Percentiles rank a stretch among this genome's conserved stretches.
Evolutionary conservation across 768 basidiomycete genomes (phyloP).

Genomic region (Rhodotorula sphaerocarpa): DNA sequence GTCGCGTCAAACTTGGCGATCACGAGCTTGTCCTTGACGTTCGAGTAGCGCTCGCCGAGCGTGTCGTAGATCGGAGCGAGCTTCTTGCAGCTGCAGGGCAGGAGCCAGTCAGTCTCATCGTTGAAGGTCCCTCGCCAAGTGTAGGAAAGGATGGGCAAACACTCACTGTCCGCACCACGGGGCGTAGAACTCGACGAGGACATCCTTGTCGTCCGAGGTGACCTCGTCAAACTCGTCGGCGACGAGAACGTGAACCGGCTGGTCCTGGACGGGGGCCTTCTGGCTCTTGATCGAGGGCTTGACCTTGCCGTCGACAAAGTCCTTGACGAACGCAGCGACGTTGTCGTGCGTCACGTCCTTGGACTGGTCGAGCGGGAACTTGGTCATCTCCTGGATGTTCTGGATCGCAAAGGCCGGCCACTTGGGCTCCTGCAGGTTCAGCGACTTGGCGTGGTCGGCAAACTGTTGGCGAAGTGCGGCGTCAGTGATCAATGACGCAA

Average conservation of each 20-base stretch:
- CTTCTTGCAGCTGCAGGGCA: constrained; percentile 71
- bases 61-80: constrained; percentile 89
- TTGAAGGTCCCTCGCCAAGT: neutral
- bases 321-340: constrained; percentile 55
- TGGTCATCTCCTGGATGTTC: constrained; percentile 70
- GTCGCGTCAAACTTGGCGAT: constrained; percentile 88
- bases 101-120: neutral
- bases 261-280: constrained; percentile 77
- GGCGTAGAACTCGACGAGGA: constrained; percentile 95
- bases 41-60: constrained; percentile 73
- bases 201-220: constrained; percentile 84
- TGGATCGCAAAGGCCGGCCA: constrained; percentile 96
- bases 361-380: constrained; percentile 68
- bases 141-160: constrained; percentile 11
- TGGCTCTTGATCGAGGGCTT: constrained; percentile 80
- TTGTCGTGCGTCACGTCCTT: constrained; percentile 55
- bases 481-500: neutral
- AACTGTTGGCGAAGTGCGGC: constrained; percentile 48
- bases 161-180: constrained; percentile 61
- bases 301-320: constrained; percentile 65
- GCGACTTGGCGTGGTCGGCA: constrained; percentile 85
- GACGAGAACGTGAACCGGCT: constrained; percentile 72
- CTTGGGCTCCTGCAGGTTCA: constrained; percentile 73
- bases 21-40: constrained; percentile 41
- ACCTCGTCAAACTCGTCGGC: constrained; percentile 81